Evolutionary conservation across 2,329 filamentous ascomycete species (phyloP).

Genomic region (Colletotrichum filicis): DNA sequence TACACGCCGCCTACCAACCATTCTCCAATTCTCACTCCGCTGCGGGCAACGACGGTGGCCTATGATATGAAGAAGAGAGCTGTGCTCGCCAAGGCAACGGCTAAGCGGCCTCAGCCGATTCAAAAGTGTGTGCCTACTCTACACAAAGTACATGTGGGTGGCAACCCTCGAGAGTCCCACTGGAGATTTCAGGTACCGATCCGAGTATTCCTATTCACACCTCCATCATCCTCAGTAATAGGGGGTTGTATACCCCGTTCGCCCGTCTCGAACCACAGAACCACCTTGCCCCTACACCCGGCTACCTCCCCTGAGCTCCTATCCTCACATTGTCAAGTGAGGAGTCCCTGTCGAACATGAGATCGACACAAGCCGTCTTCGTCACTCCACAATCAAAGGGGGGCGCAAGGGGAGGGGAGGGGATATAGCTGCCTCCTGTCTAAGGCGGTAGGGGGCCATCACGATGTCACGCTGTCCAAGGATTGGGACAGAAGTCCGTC

Average conservation of each 20-base stretch:
- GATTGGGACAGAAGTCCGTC: neutral
- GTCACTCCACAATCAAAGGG: slow-evolving; percentile 13
- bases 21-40: neutral
- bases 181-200: slow-evolving; percentile 32
- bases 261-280: neutral
- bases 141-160: slow-evolving; percentile 18
- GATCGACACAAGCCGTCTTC: slow-evolving; percentile 22
- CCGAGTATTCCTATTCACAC: neutral
- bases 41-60: neutral
- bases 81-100: slow-evolving; percentile 11
- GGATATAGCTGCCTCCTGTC: slow-evolving; percentile 5
- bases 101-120: slow-evolving; percentile 10
- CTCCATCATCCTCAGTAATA: neutral
- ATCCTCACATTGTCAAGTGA: neutral
- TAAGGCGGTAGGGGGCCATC: slow-evolving; percentile 23
- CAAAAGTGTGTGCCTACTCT: neutral
- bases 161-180: slow-evolving; percentile 1
- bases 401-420: neutral
- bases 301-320: neutral
- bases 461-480: slow-evolving; percentile 26
- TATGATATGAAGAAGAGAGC: neutral
- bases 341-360: neutral
- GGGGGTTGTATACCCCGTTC: no score
- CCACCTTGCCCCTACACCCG: neutral
- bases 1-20: neutral